Evolutionary conservation across 2,329 filamentous ascomycete genomes (phyloP), one percentile per base, ranked within the genome.

Genomic region (Colletotrichum sp.): DNA sequence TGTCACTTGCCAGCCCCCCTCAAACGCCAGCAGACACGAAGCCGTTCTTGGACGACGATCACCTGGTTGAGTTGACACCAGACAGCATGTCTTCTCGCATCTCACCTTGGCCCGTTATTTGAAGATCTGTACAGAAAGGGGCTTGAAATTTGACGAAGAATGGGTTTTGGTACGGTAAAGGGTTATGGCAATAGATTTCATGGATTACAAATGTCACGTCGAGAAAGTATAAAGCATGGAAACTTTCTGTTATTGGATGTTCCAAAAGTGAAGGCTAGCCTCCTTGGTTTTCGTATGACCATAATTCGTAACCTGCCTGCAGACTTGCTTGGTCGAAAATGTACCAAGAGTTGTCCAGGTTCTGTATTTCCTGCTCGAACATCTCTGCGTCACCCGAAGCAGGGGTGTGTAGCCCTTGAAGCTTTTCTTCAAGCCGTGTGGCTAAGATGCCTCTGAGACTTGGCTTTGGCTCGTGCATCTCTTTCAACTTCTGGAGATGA

Each of bases 401-500:
- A 4, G 82, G 81, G 0, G 79, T 81, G 13, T 80, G 78, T 4
- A 83, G 69, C 1, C 77, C 78, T 26, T 80, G 78, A 2, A 83
- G 75, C 63, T 80, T 80, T 39, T 79, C 77, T 55, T 83, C 81
- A 2, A 84, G 77, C 18, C 80, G 77, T 18, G 76, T 26, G 10
- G 80, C 78, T 15, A 82, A 72, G 67, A 79, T 78, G 8, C 79
- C 79, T 30, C 80, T 77, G 0, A 83, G 72, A 39, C 78, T 80
- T 3, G 80, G 80, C 4, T 78, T 80, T 4, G 79, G 79, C 64
- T 82, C 81, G 69, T 83, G 77, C 36, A 80, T 83, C 10, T 82
- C 80, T 15, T 76, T 78, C 9, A 84, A 72, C 57, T 80, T 79
- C 7, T 80, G 78, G 2, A 84, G 66, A 52, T 84, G 82, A n/a